Conservation (phyloP, 75 land plant species). For the Chamaecyparis obtusa region DNA sequence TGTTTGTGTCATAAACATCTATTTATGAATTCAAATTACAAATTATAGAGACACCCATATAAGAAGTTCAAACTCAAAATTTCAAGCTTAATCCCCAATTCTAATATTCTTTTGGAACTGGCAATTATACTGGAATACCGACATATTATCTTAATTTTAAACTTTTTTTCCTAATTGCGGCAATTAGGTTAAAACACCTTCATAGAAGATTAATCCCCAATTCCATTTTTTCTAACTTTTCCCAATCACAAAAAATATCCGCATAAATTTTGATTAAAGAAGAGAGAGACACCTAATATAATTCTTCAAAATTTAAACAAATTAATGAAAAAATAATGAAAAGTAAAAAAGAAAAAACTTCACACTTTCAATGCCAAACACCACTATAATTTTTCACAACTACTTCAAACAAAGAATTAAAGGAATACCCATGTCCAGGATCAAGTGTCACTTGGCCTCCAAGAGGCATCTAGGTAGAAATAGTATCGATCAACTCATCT, state of each 20-base stretch:
- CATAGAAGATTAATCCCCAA: background rate
- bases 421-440: background rate
- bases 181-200: background rate
- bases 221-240: background rate
- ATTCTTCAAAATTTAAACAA: background rate
- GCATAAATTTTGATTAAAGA: background rate
- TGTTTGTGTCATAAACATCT: background rate
- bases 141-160: no score
- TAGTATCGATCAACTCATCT: no score
- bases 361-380: background rate
- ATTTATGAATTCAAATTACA: background rate
- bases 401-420: background rate
- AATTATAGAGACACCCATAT: background rate
- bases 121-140: no score
- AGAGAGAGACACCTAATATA: background rate
- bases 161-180: background rate
- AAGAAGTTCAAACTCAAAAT: background rate
- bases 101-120: no score
- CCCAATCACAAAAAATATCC: background rate
- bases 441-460: background rate
- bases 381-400: background rate
- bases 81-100: no score
- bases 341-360: background rate
- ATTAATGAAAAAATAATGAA: background rate
- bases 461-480: no score